Percentiles rank a stretch among this genome's conserved stretches.
Conservation (phyloP, 371 early-diverging fungal species). For the Apophysomyces ossiformis region DNA sequence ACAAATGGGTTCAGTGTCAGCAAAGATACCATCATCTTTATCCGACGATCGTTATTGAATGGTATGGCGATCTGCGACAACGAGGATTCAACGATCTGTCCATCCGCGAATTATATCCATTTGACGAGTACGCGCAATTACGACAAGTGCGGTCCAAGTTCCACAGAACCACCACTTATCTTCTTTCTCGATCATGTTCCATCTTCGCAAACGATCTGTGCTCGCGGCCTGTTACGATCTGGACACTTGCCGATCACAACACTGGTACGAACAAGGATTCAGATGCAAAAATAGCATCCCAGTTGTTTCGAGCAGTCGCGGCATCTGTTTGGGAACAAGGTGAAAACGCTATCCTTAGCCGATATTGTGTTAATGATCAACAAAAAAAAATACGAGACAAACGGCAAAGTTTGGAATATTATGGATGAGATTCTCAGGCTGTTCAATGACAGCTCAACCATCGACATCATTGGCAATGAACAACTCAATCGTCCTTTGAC, state of each 20-base stretch:
- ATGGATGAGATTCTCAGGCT: background rate
- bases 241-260: slow-evolving; percentile 11
- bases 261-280: slow-evolving; percentile 9
- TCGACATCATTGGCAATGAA: too few species aligned
- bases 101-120: slow-evolving; percentile 22
- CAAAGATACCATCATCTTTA: slow-evolving; percentile 16
- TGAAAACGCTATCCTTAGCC: background rate
- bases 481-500: too few species aligned
- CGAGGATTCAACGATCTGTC: slow-evolving; percentile 21
- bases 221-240: slow-evolving; percentile 15
- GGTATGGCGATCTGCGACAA: slow-evolving; percentile 25
- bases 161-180: slow-evolving; percentile 16
- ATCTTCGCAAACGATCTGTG: slow-evolving; percentile 15
- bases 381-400: slow-evolving; percentile 1
- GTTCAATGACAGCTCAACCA: too few species aligned
- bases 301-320: background rate
- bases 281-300: slow-evolving; percentile 3
- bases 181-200: slow-evolving; percentile 12
- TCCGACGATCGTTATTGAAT: slow-evolving; percentile 19
- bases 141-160: slow-evolving; percentile 20
- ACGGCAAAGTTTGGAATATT: background rate
- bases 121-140: slow-evolving; percentile 21
- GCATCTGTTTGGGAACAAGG: background rate
- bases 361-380: background rate
- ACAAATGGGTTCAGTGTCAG: slow-evolving; percentile 28